Evolutionary conservation across 306 rosid genomes (phyloP), one percentile per base, ranked within the genome.

Genomic region (Quercus dentata): DNA sequence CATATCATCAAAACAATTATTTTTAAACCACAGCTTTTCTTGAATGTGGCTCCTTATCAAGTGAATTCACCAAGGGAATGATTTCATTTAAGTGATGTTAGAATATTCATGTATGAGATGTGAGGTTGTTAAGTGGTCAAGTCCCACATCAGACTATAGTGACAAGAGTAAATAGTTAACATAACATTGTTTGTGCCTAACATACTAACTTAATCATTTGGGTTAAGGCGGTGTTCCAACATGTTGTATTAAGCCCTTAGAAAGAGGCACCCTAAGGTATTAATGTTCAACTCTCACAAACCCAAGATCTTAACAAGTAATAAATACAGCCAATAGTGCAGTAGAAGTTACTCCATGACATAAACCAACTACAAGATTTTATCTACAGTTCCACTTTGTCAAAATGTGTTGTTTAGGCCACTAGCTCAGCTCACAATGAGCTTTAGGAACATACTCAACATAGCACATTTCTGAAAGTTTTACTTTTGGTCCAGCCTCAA

Each of bases 401-500:
- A 73, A 13, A 21, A 59, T 76, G 20, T 44, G 67, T 65, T 38
- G 59, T 56, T 74, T 67, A 30, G 71, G n/a, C 46, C 25, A 31
- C 58, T 13, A 56, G 12, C 46, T 41, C 31, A 64, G 27, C 46
- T 63, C 67, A 52, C 33, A 17, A 63, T 14, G 76, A 27, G 72
- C 57, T 63, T 71, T 33, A 1, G 69, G 69, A 59, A 76, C 62
- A 33, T 61, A 62, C 75, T 54, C 56, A 46, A 3, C 9, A 25
- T 1, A 64, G 21, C 49, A 75, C 75, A 80, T 19, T 70, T 70
- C 83, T 80, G 17, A 77, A 49, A 65, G 2, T 33, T 52, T 56
- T 52, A 56, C 58, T 31, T 55, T 58, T 69, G 58, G 33, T 76
- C 69, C 87, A 93, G 98, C 79, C 93, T 93, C 78, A 90, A 88